Conservation (phyloP, 2,329 filamentous ascomycete genomes). For the Cercospora zeae-maydis region DNA sequence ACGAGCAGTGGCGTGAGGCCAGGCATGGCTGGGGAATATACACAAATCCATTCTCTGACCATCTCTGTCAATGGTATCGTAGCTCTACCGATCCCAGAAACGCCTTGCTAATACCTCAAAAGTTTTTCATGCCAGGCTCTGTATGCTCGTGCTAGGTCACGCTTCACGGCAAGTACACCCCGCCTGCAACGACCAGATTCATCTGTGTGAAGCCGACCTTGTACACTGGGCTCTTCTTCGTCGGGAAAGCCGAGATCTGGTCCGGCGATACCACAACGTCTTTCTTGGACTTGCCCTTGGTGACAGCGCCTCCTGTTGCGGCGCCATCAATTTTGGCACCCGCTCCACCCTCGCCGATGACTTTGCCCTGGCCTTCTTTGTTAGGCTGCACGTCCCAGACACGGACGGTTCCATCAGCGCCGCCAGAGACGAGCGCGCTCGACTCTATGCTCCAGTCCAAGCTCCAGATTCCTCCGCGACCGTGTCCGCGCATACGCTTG, state of each 20-base stretch:
- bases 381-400: slow-evolving; percentile 81
- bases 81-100: slow-evolving; percentile 13
- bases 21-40: neutral
- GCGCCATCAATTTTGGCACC: slow-evolving; percentile 51
- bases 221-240: slow-evolving; percentile 92
- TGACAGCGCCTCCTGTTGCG: slow-evolving; percentile 31
- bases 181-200: slow-evolving; percentile 87
- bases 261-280: slow-evolving; percentile 87
- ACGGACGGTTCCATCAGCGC: slow-evolving; percentile 86
- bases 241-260: slow-evolving; percentile 90
- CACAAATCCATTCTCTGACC: neutral
- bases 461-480: slow-evolving; percentile 88
- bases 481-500: slow-evolving; percentile 92
- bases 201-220: slow-evolving; percentile 91
- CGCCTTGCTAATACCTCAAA: slow-evolving; percentile 18
- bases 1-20: neutral
- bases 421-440: slow-evolving; percentile 82
- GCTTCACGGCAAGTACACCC: slow-evolving; percentile 57
- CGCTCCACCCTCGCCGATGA: slow-evolving; percentile 48
- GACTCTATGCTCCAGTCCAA: slow-evolving; percentile 92
- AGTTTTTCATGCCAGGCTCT: neutral
- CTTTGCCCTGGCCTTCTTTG: slow-evolving; percentile 43
- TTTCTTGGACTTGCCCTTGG: slow-evolving; percentile 70
- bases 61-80: slow-evolving; percentile 11
- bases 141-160: neutral